Percentiles rank a stretch among this genome's conserved stretches.
Conservation (phyloP, 1,139 yeast species). For the Scheffersomyces insectosa region DNA sequence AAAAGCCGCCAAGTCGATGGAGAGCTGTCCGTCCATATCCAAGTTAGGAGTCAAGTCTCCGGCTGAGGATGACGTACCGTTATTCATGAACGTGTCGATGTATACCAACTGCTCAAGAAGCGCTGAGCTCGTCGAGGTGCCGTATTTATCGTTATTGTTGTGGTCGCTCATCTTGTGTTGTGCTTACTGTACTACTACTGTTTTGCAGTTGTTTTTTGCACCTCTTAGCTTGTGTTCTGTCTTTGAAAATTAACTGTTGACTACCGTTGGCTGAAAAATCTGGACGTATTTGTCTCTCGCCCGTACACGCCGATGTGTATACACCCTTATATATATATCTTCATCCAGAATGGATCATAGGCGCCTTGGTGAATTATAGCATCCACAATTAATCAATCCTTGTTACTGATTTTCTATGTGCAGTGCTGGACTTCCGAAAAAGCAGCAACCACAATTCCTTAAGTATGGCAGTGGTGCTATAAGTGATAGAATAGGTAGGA, state of each 20-base stretch:
- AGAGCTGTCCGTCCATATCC: conserved; percentile 65
- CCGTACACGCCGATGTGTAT: too few relatives aligned
- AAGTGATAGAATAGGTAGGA: too few relatives aligned
- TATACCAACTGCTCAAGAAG: conserved; percentile 73
- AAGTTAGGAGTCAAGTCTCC: conserved; percentile 37
- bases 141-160: conserved; percentile 10
- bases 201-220: background rate
- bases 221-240: background rate
- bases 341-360: too few relatives aligned
- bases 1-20: conserved; percentile 75
- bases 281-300: too few relatives aligned
- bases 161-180: conserved; percentile 9
- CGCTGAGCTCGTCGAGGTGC: conserved; percentile 59
- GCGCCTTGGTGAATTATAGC: background rate
- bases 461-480: too few relatives aligned
- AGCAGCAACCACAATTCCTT: too few relatives aligned
- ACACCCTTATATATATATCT: too few relatives aligned
- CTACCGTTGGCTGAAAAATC: too few relatives aligned
- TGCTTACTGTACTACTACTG: background rate
- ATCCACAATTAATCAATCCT: background rate
- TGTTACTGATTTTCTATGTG: background rate
- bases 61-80: conserved; percentile 23
- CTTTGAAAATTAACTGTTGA: background rate
- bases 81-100: conserved; percentile 69
- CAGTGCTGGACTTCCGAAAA: background rate